Base-by-base conservation (phyloP, 2,329 filamentous ascomycete species). In the Penicillium polonicum region DNA sequence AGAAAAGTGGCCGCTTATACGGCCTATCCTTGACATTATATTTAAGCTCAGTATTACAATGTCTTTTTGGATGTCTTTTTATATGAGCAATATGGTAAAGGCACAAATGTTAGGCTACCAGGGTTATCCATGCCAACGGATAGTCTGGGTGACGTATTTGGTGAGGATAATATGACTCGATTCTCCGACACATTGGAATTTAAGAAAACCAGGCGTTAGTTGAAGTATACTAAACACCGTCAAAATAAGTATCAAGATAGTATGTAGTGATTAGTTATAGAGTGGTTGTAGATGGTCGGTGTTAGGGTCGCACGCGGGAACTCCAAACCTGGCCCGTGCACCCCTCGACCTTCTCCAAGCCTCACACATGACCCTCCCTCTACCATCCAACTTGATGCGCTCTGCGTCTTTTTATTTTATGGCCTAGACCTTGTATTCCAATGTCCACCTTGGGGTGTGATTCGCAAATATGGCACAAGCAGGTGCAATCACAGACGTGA, bases 401-500 rank as follows among this genome's bases (percentile, higher is more conserved):
- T 60, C 60, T 62, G 51, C 60, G 58, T 60, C 53, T 57, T 50
- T 48, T 49, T 62, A 56, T 55, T 64, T 59, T 63, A 48, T 63
- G 53, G 60, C 67, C 66, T 65, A 68, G 67, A 71, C 66, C 64
- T 67, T 66, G 69, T 65, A 64, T 68, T 74, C 72, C 71, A 72
- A 75, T 75, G 73, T 73, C 69, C 68, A 71, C 64, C 67, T 63
- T 66, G 66, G 69, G 72, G 70, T 66, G 72, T 70, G 68, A 62
- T 67, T 66, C 55, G 60, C 70, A 71, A 76, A 58, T 65, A 80
- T 80, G 78, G 76, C 78, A 69, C 74, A 78, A 76, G 67, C 74
- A 74, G 72, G 74, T 70, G 74, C 76, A 59, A 74, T 75, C 56
- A 74, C 73, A 58, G 80, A 82, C 69, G 72, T 78, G 57, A 77